phyloP scores from a whole-genome alignment of 257 asterid genomes.

The Haberlea rhodopensis region DNA sequence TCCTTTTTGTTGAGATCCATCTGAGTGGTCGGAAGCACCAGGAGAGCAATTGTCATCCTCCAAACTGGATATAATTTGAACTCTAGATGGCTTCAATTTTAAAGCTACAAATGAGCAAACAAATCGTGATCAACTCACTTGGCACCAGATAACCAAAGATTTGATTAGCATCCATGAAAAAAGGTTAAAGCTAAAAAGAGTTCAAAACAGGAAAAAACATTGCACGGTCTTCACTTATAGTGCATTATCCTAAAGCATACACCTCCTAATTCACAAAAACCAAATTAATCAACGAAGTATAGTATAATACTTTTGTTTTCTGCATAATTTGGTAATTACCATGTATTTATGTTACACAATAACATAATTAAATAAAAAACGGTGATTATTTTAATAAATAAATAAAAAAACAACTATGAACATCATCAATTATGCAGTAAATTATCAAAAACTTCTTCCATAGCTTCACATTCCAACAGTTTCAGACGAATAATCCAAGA shows the following conservation, averaged over 20 bases:
- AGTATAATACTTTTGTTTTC: background rate
- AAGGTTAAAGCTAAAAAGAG: background rate
- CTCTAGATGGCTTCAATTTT: conserved; percentile 40
- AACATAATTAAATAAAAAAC: background rate
- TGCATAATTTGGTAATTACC: background rate
- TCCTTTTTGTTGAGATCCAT: conserved; percentile 38
- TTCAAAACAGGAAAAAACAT: too few relatives aligned
- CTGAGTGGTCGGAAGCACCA: conserved; percentile 37
- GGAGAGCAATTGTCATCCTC: conserved; percentile 48
- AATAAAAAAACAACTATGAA: background rate
- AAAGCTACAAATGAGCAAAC: conserved; percentile 30
- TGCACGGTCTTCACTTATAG: background rate
- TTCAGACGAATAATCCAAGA: conserved; percentile 8
- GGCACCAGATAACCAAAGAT: background rate
- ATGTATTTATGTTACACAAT: background rate
- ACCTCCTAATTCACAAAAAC: background rate
- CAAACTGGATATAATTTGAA: conserved; percentile 48
- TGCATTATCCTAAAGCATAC: background rate
- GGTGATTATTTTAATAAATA: background rate
- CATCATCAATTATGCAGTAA: background rate
- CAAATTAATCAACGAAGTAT: background rate
- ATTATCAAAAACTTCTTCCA: conserved; percentile 16
- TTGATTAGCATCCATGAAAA: too few relatives aligned
- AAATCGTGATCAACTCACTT: background rate
- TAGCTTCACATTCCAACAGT: background rate